phyloP scores from a whole-genome alignment of 202 grass and related monocot species.

The Panicum hallii region DNA sequence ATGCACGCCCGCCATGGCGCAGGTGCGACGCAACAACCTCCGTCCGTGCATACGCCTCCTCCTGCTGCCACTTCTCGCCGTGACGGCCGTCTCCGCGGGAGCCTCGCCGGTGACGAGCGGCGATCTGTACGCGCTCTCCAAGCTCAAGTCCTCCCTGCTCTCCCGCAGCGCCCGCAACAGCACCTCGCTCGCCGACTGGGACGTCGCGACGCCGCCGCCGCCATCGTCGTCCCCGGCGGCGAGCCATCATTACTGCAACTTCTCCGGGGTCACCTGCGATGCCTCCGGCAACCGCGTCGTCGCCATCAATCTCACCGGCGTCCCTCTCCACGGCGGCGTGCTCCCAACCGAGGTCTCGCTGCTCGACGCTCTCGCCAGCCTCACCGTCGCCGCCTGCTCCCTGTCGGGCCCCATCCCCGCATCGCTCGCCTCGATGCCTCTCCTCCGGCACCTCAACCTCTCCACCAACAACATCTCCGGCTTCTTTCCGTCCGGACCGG shows the following conservation, averaged over 20 bases:
- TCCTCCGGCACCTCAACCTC: not conserved
- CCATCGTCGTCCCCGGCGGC: too few relatives aligned
- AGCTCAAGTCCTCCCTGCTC: constrained; percentile 9
- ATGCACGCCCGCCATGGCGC: not conserved
- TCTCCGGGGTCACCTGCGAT: constrained; percentile 15
- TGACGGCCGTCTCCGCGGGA: not conserved
- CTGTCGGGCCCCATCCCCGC: not conserved
- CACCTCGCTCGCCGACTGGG: too few relatives aligned
- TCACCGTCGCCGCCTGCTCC: not conserved
- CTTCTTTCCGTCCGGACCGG: not conserved
- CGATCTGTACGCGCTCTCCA: not conserved
- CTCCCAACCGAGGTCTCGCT: not conserved
- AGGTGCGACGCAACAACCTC: not conserved
- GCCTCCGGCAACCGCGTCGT: not conserved
- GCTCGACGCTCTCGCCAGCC: not conserved
- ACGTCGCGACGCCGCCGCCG: too few relatives aligned
- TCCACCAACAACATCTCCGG: not conserved
- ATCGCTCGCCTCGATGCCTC: not conserved
- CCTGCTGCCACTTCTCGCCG: not conserved
- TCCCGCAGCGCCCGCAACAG: not conserved
- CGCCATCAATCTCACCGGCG: constrained; percentile 3
- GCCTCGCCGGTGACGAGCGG: not conserved
- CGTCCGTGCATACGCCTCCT: not conserved
- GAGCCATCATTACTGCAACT: not conserved
- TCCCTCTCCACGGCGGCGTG: not conserved